These are phyloP conservation scores for Cicer cuneatum DNA, from an alignment of 306 rosid species.

Conservation along the genomic window DNA sequence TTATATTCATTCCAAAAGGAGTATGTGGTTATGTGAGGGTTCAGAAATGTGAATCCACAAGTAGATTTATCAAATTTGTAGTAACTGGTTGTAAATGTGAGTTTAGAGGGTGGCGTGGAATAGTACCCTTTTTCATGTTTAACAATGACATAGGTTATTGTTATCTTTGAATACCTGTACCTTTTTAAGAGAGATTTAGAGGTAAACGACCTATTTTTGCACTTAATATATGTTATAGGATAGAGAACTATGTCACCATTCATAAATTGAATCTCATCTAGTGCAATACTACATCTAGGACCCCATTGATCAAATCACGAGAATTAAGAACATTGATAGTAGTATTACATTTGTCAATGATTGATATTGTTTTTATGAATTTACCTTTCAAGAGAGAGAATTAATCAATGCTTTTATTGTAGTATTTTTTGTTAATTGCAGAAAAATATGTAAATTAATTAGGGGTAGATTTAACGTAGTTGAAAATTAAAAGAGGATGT, in stretches of 20 bases:
- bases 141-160: conserved; percentile 1
- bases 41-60: background rate
- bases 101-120: conserved; percentile 19
- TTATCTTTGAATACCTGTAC: background rate
- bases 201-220: background rate
- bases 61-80: background rate
- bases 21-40: conserved; percentile 6
- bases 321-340: no score
- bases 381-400: no score
- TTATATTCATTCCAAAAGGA: no score
- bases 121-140: conserved; percentile 2
- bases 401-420: no score
- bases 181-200: background rate
- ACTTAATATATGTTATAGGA: background rate
- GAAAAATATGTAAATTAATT: no score
- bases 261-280: background rate
- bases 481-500: no score
- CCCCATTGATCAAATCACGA: no score
- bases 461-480: no score
- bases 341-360: no score
- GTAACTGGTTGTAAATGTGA: conserved; percentile 16
- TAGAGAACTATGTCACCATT: background rate
- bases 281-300: background rate
- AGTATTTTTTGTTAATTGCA: no score
- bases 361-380: no score